phyloP scores from a whole-genome alignment of 139 green algal genomes.

The Chlorella sp. region DNA sequence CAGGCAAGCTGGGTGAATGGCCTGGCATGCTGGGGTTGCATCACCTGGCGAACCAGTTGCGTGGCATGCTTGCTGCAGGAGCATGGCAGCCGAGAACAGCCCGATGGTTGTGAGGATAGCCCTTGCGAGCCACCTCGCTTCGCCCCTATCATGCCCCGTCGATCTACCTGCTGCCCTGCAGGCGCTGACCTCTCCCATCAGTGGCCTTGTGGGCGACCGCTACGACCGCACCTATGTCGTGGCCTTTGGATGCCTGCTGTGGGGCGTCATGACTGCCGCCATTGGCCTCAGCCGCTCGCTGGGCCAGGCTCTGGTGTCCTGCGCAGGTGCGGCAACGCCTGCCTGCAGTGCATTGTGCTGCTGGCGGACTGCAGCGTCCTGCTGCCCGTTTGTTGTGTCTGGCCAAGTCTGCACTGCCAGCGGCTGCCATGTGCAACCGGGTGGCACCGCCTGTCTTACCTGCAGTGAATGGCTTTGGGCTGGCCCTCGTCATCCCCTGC shows the following conservation, averaged over 20 bases:
- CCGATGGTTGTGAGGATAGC: too few species aligned
- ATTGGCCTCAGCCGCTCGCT: constrained; percentile 70
- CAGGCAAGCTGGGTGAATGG: constrained; percentile 44
- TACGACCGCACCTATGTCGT: constrained; percentile 71
- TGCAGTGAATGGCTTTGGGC: constrained; percentile 76
- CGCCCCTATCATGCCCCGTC: too few species aligned
- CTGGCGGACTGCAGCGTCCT: too few species aligned
- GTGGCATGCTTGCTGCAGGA: background rate
- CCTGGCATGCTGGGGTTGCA: too few species aligned
- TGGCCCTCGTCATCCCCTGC: constrained; percentile 81
- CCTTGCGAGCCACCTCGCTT: too few species aligned
- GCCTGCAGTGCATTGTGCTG: background rate
- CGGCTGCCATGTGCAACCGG: background rate
- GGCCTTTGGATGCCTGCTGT: constrained; percentile 72
- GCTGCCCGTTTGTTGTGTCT: too few species aligned
- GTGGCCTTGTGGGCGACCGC: constrained; percentile 58
- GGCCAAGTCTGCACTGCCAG: too few species aligned
- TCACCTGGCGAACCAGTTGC: too few species aligned
- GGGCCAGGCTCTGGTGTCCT: constrained; percentile 53
- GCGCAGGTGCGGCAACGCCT: constrained; percentile 17
- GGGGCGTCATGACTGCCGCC: constrained; percentile 79
- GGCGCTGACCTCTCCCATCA: constrained; percentile 46
- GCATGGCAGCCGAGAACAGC: too few species aligned
- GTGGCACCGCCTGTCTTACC: background rate
- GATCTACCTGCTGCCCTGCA: background rate